A percentile compares a stretch with the other conserved stretches of the same genome.
These are phyloP conservation scores for Pleurozium schreberi DNA, from an alignment of 225 moss, liverwort and hornwort genomes.

Conservation along the genomic window DNA sequence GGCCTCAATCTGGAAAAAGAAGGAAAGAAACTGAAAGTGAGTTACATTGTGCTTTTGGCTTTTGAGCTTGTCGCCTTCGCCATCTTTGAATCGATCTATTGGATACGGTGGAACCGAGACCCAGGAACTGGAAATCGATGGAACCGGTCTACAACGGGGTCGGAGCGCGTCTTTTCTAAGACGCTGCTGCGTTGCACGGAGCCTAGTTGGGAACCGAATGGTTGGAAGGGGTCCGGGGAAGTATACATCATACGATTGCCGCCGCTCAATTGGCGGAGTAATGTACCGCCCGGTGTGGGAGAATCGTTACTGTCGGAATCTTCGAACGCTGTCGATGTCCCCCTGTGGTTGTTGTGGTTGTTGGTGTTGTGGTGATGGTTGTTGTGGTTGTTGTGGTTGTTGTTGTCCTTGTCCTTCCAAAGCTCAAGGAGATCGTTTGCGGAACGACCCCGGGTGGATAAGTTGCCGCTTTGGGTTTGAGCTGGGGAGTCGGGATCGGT, in stretches of 20 bases:
- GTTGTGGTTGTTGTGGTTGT: too few relatives aligned
- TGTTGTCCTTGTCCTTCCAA: background rate
- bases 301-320: background rate
- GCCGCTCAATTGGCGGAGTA: background rate
- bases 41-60: constrained; percentile 37
- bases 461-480: background rate
- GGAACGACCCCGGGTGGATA: background rate
- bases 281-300: background rate
- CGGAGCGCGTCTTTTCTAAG: background rate
- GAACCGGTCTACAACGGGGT: constrained; percentile 22
- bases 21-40: constrained; percentile 11
- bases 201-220: background rate
- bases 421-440: constrained; percentile 13
- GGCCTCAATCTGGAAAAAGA: constrained; percentile 23
- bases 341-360: background rate
- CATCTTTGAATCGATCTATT: constrained; percentile 39
- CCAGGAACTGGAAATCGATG: constrained; percentile 14
- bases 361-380: too few relatives aligned
- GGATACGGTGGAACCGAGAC: constrained; percentile 31
- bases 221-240: background rate
- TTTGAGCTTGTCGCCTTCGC: constrained; percentile 42
- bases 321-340: background rate
- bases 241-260: background rate
- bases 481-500: background rate
- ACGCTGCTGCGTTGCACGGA: background rate